phyloP scores from a whole-genome alignment of 352 stramenopile species.

The Pythium pyrilobum region DNA sequence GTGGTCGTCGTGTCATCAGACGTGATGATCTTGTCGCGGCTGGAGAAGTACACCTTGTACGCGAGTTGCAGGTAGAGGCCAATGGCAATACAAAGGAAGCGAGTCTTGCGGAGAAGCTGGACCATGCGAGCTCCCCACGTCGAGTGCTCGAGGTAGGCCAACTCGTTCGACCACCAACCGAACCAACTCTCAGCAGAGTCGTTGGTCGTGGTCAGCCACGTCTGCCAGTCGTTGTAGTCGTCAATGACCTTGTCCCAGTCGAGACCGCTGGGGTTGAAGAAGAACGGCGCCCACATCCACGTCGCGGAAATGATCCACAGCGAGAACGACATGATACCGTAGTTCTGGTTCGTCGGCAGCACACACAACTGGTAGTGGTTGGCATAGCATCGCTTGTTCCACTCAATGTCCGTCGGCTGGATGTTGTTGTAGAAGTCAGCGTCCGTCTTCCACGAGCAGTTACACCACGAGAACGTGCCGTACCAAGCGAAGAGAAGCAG shows the following conservation, averaged over 20 bases:
- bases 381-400: constrained; percentile 71
- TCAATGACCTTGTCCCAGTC: constrained; percentile 96
- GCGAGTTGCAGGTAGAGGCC: constrained; percentile 32
- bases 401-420: constrained; percentile 67
- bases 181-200: constrained; percentile 86
- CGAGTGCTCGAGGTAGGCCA: constrained; percentile 81
- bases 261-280: constrained; percentile 97
- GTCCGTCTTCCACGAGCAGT: constrained; percentile 79
- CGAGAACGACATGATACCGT: constrained; percentile 97
- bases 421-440: constrained; percentile 68
- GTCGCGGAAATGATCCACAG: constrained; percentile 92
- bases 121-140: constrained; percentile 56
- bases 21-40: constrained; percentile 50
- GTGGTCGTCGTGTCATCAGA: constrained; percentile 46
- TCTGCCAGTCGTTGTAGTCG: constrained; percentile 94
- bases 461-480: constrained; percentile 93
- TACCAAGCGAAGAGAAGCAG: constrained; percentile 82
- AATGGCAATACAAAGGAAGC: constrained; percentile 64
- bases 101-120: constrained; percentile 70
- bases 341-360: constrained; percentile 95
- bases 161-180: constrained; percentile 82
- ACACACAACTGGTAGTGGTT: constrained; percentile 88
- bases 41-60: constrained; percentile 78
- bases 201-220: constrained; percentile 90
- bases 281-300: constrained; percentile 85